Base-by-base conservation (phyloP, 2,329 filamentous ascomycete genomes). In the Onygenales sp. region DNA sequence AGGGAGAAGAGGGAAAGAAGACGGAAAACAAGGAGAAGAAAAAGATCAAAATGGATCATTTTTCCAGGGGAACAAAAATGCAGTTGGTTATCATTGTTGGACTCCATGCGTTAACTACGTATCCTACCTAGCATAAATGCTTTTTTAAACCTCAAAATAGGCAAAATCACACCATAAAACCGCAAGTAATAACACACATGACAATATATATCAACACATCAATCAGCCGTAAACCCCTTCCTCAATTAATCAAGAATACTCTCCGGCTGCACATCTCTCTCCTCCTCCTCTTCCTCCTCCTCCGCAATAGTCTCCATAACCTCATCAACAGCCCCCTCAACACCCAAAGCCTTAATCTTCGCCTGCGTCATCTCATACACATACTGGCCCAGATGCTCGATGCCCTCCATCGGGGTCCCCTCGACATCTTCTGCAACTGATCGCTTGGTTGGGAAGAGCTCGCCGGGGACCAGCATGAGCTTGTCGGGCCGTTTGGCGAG, bases 351-450 rank as follows among this genome's bases (percentile, higher is more conserved):
- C 63, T 82, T 78, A 1, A 85, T 69, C 68, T 84, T 86, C 6
- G 83, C 82, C 63, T 86, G 81, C 3, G 90, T 95, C 89, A 98
- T 98, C 69, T 98, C 88, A 67, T 83, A 95, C 21, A 98, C 92
- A 68, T 96, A 98, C 71, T 95, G 87, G 0, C 93, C 93, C 37
- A 98, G 70, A 73, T 98, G 93, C 74, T 98, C 92, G 1, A 97
- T 85, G 36, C 87, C 82, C 62, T 92, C 87, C 88, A 98, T 97
- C 17, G 82, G 77, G 1, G 83, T 85, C n/a, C 70, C 71, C 42
- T 70, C 73, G 6, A 74, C 65, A 6, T 76, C 74, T 14, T 76
- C 76, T 9, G 7, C 42, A 13, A 42, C 52, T 14, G 47, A 33
- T 44, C 88, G 77, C 52, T 78, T 69, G 0, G 87, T 81, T 0